Evolutionary conservation across 768 basidiomycete species (phyloP), one percentile per base, ranked within the genome.

Genomic region (Leccinum longicurvipes): DNA sequence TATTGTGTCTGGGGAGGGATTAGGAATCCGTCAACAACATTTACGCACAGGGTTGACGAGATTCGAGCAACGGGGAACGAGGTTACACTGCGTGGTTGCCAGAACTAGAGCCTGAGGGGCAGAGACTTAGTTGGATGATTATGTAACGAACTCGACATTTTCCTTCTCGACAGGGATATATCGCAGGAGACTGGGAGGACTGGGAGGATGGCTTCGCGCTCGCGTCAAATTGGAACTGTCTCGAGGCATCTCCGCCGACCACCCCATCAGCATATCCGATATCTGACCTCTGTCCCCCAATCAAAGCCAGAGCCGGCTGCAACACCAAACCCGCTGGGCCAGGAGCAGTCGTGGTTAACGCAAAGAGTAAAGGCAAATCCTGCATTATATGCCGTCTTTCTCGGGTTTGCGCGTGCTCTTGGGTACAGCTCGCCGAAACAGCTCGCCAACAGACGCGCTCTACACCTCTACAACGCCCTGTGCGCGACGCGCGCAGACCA

Each of bases 371-470:
- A 79, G 60, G 63, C 74, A 19, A 84, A 81, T 14, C 82, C 84
- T 0, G 56, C 66, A 19, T 73, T 81, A 1, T 75, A 72, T 61
- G 70, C 69, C 27, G 55, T 77, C 21, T 83, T 88, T 62, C 56
- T 82, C 12, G 67, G 67, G 0, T n/a, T 84, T 46, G 79, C 81
- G 11, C 74, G 73, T 44, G 52, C 76, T 7, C 71, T 87, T 10
- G 87, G 87, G 4, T 89, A 87, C 57, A 77, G 79, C 6, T 83
- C 78, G 58, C 73, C 81, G 0, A 83, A 79, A 59, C 86, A 89
- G 59, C 60, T 83, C 3, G 84, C 86, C 0, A 86, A 80, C 21
- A 64, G 81, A 49, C 74, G 85, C n/a, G 76, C 84, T 3, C 78
- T 84, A 39, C 71, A 72, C 17, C 62, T 89, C 48, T 89, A 89